phyloP scores from a whole-genome alignment of 2,329 filamentous ascomycete species.

The Aspergillaceae sp. region DNA sequence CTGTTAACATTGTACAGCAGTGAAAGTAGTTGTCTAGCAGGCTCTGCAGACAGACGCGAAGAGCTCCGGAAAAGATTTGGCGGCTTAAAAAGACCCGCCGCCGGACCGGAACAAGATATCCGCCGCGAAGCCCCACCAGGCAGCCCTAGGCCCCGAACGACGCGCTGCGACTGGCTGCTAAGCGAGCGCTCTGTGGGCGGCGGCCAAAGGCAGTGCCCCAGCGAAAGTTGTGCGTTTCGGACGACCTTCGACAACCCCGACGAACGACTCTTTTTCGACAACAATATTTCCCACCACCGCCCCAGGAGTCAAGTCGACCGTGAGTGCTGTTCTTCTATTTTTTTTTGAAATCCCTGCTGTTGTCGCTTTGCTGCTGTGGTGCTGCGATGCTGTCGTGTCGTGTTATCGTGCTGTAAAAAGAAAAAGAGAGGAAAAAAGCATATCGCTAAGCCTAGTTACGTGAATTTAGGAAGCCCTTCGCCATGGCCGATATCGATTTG shows the following conservation, averaged over 20 bases:
- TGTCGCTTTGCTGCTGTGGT: background rate
- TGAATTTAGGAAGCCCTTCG: conserved; percentile 49
- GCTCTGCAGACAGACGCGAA: background rate
- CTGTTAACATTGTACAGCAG: too few relatives aligned
- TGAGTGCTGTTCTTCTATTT: conserved; percentile 21
- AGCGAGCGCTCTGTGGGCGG: conserved; percentile 34
- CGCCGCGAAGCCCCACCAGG: conserved; percentile 7
- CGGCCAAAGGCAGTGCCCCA: conserved; percentile 2
- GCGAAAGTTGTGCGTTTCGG: conserved; percentile 26
- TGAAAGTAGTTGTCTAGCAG: too few relatives aligned
- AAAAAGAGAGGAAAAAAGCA: background rate
- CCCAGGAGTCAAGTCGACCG: conserved; percentile 33
- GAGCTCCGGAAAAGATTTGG: conserved; percentile 12
- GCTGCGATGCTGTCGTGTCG: conserved; percentile 3
- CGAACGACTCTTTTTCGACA: conserved; percentile 26
- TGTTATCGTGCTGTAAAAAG: background rate
- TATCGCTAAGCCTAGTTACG: conserved; percentile 5
- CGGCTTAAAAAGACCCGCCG: conserved; percentile 13
- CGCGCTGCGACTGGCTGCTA: conserved; percentile 28
- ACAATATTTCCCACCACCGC: conserved; percentile 26
- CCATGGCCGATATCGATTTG: conserved; percentile 76
- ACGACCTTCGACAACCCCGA: conserved; percentile 31
- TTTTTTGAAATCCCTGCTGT: background rate
- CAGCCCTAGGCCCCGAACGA: conserved; percentile 26
- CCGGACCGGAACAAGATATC: conserved; percentile 18